phyloP scores from a whole-genome alignment of 2,329 filamentous ascomycete genomes.

The Annulohypoxylon truncatum region DNA sequence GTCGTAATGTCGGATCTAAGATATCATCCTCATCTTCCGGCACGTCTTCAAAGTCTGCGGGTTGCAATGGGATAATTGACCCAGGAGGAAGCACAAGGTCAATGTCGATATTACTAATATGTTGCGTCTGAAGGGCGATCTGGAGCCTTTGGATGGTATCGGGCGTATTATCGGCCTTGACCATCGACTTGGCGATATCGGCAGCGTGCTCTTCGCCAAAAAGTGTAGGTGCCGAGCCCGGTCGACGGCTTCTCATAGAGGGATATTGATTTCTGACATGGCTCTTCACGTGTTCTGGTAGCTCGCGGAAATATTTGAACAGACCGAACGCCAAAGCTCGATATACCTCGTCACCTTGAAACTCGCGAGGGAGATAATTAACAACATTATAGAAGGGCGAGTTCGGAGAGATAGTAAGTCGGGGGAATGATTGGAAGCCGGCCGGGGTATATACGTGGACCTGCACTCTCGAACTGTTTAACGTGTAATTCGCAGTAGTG shows the following conservation, averaged over 20 bases:
- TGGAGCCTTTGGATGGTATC: conserved; percentile 80
- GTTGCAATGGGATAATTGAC: conserved; percentile 73
- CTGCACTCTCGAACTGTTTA: conserved; percentile 93
- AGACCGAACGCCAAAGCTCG: conserved; percentile 91
- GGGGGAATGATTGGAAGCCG: conserved; percentile 88
- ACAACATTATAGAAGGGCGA: conserved; percentile 93
- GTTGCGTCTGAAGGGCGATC: conserved; percentile 81
- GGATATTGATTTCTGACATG: conserved; percentile 72
- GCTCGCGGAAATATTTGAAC: conserved; percentile 92
- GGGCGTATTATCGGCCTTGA: conserved; percentile 79
- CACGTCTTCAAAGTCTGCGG: conserved; percentile 69
- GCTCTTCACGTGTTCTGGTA: conserved; percentile 80
- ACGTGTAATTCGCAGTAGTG: conserved; percentile 85
- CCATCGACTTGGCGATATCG: conserved; percentile 86
- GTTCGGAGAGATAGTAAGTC: conserved; percentile 91
- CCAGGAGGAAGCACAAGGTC: conserved; percentile 87
- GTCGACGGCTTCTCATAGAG: conserved; percentile 64
- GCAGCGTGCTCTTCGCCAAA: conserved; percentile 95
- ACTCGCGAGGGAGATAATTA: conserved; percentile 88
- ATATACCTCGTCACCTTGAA: conserved; percentile 94
- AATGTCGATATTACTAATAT: conserved; percentile 85
- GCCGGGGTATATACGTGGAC: conserved; percentile 91
- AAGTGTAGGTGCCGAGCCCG: conserved; percentile 73
- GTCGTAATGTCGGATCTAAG: conserved; percentile 70
- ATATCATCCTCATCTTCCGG: conserved; percentile 74